Evolutionary conservation across 139 green algal genomes (phyloP).

Genomic region (Micromonas commoda): DNA sequence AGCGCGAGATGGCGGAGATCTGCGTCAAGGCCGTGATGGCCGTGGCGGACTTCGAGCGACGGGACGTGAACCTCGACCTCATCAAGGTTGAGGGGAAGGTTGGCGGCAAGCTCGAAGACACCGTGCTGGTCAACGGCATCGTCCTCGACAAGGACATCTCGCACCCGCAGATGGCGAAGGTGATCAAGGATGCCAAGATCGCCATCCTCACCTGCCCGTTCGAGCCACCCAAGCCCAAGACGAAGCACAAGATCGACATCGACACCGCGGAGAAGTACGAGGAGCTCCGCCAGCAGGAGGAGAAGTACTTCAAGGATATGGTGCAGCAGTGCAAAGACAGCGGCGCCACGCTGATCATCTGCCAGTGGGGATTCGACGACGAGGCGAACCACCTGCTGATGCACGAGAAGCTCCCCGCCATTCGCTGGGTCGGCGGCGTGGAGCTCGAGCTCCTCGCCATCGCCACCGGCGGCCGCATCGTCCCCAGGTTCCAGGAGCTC

Average conservation of each 20-base stretch:
- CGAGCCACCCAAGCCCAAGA: slow-evolving; percentile 99
- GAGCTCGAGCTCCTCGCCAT: slow-evolving; percentile 99
- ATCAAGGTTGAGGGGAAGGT: slow-evolving; percentile 99
- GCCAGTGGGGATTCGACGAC: slow-evolving; percentile 98
- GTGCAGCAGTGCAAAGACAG: slow-evolving; percentile 89
- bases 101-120: slow-evolving; percentile 92
- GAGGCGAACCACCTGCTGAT: slow-evolving; percentile 99
- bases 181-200: slow-evolving; percentile 83
- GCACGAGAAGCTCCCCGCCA: slow-evolving; percentile 80
- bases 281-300: slow-evolving; percentile 72
- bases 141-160: slow-evolving; percentile 99
- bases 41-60: slow-evolving; percentile 87
- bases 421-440: slow-evolving; percentile 94
- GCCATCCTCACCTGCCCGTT: slow-evolving; percentile 99
- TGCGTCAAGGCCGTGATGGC: slow-evolving; percentile 93
- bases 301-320: slow-evolving; percentile 97
- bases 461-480: slow-evolving; percentile 91
- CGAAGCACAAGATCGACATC: slow-evolving; percentile 99
- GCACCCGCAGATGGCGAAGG: slow-evolving; percentile 89
- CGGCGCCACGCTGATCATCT: slow-evolving; percentile 34
- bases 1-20: slow-evolving; percentile 93
- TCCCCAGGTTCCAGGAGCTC: slow-evolving; percentile 86
- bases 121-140: slow-evolving; percentile 84
- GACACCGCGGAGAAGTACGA: slow-evolving; percentile 98
- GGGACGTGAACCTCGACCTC: slow-evolving; percentile 97